phyloP scores from a whole-genome alignment of 2,329 filamentous ascomycete genomes.

The Lojkania enalia region DNA sequence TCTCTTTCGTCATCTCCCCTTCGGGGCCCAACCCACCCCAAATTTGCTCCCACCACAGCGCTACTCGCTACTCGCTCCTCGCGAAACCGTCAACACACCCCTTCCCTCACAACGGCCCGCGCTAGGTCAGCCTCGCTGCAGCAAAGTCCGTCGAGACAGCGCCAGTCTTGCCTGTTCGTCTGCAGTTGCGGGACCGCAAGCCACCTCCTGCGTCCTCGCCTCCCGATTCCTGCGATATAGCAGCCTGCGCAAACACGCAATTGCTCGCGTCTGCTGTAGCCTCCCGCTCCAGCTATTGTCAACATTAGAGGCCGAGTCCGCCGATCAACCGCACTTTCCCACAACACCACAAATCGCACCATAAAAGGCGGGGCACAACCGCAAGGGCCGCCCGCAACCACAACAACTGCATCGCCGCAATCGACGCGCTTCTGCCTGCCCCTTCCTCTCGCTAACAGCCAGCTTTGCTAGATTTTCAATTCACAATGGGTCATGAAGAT shows the following conservation, averaged over 20 bases:
- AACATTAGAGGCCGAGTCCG: constrained; percentile 2
- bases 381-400: background rate
- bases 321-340: constrained; percentile 11
- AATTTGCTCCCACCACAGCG: constrained; percentile 30
- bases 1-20: constrained; percentile 31
- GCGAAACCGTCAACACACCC: constrained; percentile 23
- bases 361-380: background rate
- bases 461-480: constrained; percentile 28
- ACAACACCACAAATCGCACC: background rate
- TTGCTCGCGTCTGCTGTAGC: constrained; percentile 13
- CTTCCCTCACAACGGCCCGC: constrained; percentile 15
- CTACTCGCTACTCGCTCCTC: constrained; percentile 15
- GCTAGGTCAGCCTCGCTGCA: constrained; percentile 10
- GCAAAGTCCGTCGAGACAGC: constrained; percentile 9
- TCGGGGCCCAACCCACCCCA: constrained; percentile 22
- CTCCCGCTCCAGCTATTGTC: constrained; percentile 5
- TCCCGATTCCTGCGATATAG: constrained; percentile 17
- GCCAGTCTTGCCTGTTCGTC: constrained; percentile 21
- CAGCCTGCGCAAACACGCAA: constrained; percentile 25
- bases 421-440: constrained; percentile 13
- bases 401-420: constrained; percentile 1
- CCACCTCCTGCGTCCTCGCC: constrained; percentile 32
- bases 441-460: constrained; percentile 29
- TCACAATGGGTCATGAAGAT: constrained; percentile 98
- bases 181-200: constrained; percentile 24